These are phyloP conservation scores for Picochlorum sp. DNA, from an alignment of 139 green algal species.

Conservation along the genomic window DNA sequence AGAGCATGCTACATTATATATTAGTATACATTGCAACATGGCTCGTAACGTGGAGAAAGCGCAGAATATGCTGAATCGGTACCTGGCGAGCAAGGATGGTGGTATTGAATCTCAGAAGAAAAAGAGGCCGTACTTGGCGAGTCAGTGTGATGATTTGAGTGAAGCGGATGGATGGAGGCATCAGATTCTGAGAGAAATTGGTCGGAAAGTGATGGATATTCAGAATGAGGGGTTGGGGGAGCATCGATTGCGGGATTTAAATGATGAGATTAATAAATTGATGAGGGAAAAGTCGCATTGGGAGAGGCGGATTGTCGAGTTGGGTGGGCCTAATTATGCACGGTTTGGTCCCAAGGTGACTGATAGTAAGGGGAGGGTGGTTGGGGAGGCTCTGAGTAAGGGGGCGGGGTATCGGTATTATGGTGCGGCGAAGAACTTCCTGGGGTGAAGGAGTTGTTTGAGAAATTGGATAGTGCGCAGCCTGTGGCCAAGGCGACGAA, in stretches of 20 bases:
- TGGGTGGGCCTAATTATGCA: constrained; percentile 92
- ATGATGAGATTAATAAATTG: constrained; percentile 99
- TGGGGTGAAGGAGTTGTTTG: constrained; percentile 96
- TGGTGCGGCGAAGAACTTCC: constrained; percentile 97
- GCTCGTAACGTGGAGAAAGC: constrained; percentile 97
- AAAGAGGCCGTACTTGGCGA: constrained; percentile 81
- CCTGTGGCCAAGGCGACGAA: constrained; percentile 43
- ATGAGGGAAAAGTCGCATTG: constrained; percentile 97
- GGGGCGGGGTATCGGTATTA: constrained; percentile 88
- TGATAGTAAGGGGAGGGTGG: constrained; percentile 43
- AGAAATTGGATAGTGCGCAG: constrained; percentile 68
- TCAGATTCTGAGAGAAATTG: constrained; percentile 93
- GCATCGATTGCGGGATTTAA: constrained; percentile 92
- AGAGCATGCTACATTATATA: too few relatives aligned
- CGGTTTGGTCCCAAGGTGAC: constrained; percentile 62
- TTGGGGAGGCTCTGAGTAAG: constrained; percentile 34
- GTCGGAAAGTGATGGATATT: constrained; percentile 98
- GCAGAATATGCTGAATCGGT: constrained; percentile 95
- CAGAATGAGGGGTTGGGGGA: constrained; percentile 97
- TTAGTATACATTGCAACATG: constrained; percentile 59
- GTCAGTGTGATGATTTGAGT: constrained; percentile 81
- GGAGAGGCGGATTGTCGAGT: constrained; percentile 90
- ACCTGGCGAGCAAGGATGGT: constrained; percentile 41
- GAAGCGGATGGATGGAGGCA: constrained; percentile 94
- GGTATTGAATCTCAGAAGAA: constrained; percentile 54